phyloP scores from a whole-genome alignment of 495 filamentous ascomycete genomes.

The Echria macrotheca region DNA sequence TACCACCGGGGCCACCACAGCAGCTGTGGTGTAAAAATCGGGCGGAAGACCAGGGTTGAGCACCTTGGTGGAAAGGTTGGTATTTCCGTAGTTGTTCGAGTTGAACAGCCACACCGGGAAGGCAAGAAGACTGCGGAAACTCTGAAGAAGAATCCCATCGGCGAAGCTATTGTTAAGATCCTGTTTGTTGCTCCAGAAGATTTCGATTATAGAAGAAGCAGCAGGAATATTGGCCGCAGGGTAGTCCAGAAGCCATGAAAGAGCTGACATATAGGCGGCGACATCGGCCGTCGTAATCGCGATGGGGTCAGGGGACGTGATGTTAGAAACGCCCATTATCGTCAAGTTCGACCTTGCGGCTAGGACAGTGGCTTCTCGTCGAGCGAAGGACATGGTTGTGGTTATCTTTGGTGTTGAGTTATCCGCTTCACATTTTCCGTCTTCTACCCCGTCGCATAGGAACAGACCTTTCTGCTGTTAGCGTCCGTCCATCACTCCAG shows the following conservation, averaged over 20 bases:
- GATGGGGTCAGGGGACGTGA: neutral
- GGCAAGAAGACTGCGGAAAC: slow-evolving; percentile 15
- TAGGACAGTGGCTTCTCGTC: slow-evolving; percentile 7
- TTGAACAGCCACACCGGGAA: slow-evolving; percentile 21
- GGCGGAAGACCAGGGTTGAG: neutral
- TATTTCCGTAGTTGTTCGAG: slow-evolving; percentile 17
- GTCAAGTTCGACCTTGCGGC: slow-evolving; percentile 12
- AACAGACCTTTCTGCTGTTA: no score
- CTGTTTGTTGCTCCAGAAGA: slow-evolving; percentile 12
- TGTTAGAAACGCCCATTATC: slow-evolving; percentile 1
- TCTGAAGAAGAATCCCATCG: slow-evolving; percentile 10
- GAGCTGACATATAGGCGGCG: slow-evolving; percentile 2
- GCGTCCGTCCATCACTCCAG: no score
- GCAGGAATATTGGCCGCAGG: slow-evolving; percentile 14
- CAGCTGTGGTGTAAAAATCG: slow-evolving; percentile 12
- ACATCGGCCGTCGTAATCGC: neutral
- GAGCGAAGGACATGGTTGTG: slow-evolving; percentile 5
- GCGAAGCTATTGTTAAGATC: neutral
- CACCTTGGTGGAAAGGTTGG: neutral
- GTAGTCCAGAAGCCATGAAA: slow-evolving; percentile 15
- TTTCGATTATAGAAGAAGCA: slow-evolving; percentile 12
- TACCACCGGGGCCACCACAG: slow-evolving; percentile 5
- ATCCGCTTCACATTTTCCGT: neutral
- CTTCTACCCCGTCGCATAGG: neutral
- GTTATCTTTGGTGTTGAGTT: slow-evolving; percentile 10